Base-by-base conservation (phyloP, 2,329 filamentous ascomycete genomes). In the Botryotinia calthae region DNA sequence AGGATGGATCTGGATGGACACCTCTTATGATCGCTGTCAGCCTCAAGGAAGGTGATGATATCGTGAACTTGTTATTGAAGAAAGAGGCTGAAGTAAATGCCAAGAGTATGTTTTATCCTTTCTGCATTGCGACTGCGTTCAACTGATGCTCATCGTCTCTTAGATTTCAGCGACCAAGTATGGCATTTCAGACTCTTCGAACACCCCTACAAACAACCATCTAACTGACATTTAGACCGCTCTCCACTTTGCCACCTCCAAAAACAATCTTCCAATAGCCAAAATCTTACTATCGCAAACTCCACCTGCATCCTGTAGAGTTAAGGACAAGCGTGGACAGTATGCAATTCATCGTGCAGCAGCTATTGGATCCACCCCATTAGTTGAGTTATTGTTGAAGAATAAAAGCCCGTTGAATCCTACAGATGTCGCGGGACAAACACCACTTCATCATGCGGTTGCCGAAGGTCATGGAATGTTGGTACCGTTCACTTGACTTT, bases 291-390 rank as follows among this genome's bases (percentile, higher is more conserved):
- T 99, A 56, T 86, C 87, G 28, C 86, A 90, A 77, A 91, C 92
- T 73, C 86, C 87, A 0, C 84, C 87, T 0, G 95, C 94, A 20
- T 94, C 91, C 7, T 89, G 94, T 1, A 86, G 95, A 40, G 87
- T 95, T 3, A 93, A 93, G 76, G 96, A 99, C 81, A 92, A 89
- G 79, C 88, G 94, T 44, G 93, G 93, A n/a, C 95, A 98, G 81
- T 89, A 98, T 73, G 88, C 97, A 10, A 87, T 99, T 40, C 97
- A 99, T 82, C 90, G 96, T 28, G 96, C 96, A 4, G 95, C 96
- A 0, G 95, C 96, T 4, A 89, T 94, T 5, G 97, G 97, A 10
- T 95, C 92, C 6, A 88, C 92, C n/a, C 94, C 95, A 8, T 94
- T 99, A 84, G 86, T 97, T 65, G 92, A 90, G 78, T 83, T 97